Conservation (phyloP, 305 asterid genomes). For the Lippia alba region DNA sequence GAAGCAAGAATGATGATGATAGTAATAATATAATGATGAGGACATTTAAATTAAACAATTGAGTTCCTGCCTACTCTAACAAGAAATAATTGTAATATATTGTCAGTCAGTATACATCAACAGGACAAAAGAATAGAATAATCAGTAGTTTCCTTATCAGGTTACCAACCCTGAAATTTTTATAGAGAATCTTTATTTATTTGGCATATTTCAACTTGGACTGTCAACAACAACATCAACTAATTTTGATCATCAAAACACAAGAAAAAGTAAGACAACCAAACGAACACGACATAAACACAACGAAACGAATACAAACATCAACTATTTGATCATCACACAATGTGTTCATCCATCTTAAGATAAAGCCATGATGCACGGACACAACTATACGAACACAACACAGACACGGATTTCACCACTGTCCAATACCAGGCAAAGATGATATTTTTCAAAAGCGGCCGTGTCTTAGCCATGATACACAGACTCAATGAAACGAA, state of each 20-base stretch:
- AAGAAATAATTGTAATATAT: constrained; percentile 16
- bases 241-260: constrained; percentile 3
- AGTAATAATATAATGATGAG: no score
- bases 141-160: background rate
- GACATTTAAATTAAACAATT: background rate
- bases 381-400: no score
- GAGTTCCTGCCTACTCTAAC: constrained; percentile 33
- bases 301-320: no score
- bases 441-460: background rate
- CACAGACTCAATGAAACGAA: no score
- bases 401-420: no score
- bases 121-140: no score
- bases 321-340: no score
- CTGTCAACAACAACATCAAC: constrained; percentile 19
- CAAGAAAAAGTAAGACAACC: background rate
- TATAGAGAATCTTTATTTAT: background rate
- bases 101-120: background rate
- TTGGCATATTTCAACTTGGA: constrained; percentile 9
- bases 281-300: no score
- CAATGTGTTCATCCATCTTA: constrained; percentile 10
- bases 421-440: background rate
- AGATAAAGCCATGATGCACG: background rate
- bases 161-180: constrained; percentile 22
- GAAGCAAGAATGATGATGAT: background rate
- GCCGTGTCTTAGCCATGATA: no score